Evolutionary conservation across 257 asterid species (phyloP), one percentile per base, ranked within the genome.

Genomic region (Craterostigma plantagineum): DNA sequence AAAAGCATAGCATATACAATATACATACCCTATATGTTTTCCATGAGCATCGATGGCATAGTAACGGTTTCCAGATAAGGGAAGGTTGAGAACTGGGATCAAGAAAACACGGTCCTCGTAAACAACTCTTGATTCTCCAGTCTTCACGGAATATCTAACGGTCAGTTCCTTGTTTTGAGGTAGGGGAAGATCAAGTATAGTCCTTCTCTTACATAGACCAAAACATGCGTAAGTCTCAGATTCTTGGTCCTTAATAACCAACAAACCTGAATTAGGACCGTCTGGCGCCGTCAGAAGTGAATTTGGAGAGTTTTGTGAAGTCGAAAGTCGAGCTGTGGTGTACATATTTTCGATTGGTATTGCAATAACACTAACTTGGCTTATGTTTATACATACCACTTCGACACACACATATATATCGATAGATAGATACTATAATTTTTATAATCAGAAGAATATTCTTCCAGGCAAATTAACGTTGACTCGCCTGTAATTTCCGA

Each of bases 221-320:
- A 80, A 73, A 46, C 75, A 80, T 0, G 59, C 45, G 51, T 76
- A 64, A 0, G 67, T 66, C 49, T 62, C 71, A 0, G 74, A 62
- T 58, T 80, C 85, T 42, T 58, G 70, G 58, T 80, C 93, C 33
- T 71, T 85, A 36, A 80, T 58, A 0, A 76, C 75, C 4, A 81
- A 43, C 68, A 44, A 73, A 7, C 93, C 91, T 0, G 79, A 68
- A 43, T 71, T 71, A 7, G 91, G 86, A 47, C 79, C 86, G 23
- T 73, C 76, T 0, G 81, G 77, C 0, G 34, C 47, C 1, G 52
- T 43, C 7, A 54, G 33, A 10, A 60, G 43, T 3, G 47, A 12
- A 0, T 66, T 69, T 10, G 75, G 75, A 38, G 54, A 55, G 35
- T 35, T 15, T 42, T 6, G 17, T 23, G 18, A 4, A 7, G 10